phyloP scores from a whole-genome alignment of 495 filamentous ascomycete genomes.

The Ascobolus immersus region DNA sequence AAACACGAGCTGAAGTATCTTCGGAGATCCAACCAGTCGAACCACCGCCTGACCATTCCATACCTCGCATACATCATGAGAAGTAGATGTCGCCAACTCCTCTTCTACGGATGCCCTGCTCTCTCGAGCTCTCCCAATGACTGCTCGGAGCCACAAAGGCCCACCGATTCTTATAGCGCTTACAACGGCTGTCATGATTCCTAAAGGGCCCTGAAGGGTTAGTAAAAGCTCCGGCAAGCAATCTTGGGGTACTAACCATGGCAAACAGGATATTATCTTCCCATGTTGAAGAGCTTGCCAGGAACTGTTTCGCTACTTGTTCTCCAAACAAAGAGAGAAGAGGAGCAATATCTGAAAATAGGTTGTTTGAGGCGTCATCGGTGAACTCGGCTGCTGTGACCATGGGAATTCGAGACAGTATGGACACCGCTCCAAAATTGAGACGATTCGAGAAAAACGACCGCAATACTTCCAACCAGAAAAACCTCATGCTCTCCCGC shows the following conservation, averaged over 20 bases:
- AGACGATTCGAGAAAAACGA: no score
- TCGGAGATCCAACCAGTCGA: slow-evolving; percentile 10
- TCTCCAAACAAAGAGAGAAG: slow-evolving; percentile 14
- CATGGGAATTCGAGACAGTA: no score
- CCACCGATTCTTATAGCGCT: slow-evolving; percentile 27
- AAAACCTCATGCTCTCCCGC: no score
- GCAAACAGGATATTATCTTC: slow-evolving; percentile 29
- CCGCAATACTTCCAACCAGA: no score
- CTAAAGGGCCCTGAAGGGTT: no score
- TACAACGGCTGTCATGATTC: slow-evolving; percentile 28
- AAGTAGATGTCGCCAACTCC: slow-evolving; percentile 18
- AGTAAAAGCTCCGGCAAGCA: no score
- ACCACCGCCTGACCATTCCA: slow-evolving; percentile 18
- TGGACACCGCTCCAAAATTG: no score
- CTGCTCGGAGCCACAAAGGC: slow-evolving; percentile 21
- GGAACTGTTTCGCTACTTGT: slow-evolving; percentile 12
- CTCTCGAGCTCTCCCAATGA: slow-evolving; percentile 22
- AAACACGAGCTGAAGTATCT: not conserved
- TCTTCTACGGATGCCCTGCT: slow-evolving; percentile 13
- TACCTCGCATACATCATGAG: slow-evolving; percentile 17
- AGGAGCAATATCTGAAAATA: slow-evolving; percentile 12
- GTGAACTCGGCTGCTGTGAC: no score
- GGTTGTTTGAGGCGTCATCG: slow-evolving; percentile 10
- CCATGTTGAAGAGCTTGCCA: slow-evolving; percentile 16
- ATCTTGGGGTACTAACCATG: no score